Evolutionary conservation across 2,329 filamentous ascomycete genomes (phyloP).

Genomic region (Hortaea werneckii): DNA sequence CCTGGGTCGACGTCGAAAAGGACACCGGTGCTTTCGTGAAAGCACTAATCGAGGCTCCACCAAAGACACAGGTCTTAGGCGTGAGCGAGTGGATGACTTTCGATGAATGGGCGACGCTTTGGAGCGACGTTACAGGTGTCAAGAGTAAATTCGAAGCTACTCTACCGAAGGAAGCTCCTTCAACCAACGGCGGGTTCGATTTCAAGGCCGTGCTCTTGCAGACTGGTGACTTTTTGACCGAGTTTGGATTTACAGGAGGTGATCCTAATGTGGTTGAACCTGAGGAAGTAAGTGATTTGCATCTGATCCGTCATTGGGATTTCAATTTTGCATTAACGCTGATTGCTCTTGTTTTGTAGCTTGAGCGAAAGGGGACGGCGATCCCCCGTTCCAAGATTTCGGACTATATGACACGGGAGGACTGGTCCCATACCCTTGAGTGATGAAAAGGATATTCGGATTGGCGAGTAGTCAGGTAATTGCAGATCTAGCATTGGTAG

Average conservation of each 20-base stretch:
- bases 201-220: background rate
- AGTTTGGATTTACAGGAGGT: slow-evolving; percentile 2
- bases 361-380: background rate
- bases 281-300: slow-evolving; percentile 1
- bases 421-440: slow-evolving; percentile 1
- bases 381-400: slow-evolving; percentile 1
- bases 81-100: background rate
- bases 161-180: background rate
- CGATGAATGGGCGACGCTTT: background rate
- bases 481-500: too few species aligned
- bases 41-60: background rate
- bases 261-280: slow-evolving; percentile 1
- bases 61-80: background rate
- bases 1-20: background rate
- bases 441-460: too few species aligned
- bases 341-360: background rate
- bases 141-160: background rate
- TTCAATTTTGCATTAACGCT: background rate
- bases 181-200: background rate
- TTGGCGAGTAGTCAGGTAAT: too few species aligned
- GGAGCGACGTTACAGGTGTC: background rate
- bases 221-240: background rate
- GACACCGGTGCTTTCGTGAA: slow-evolving; percentile 2
- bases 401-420: slow-evolving; percentile 1
- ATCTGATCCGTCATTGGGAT: background rate